Base-by-base conservation (phyloP, 169 alveolate species). In the Cryptosporidium ubiquitum region DNA sequence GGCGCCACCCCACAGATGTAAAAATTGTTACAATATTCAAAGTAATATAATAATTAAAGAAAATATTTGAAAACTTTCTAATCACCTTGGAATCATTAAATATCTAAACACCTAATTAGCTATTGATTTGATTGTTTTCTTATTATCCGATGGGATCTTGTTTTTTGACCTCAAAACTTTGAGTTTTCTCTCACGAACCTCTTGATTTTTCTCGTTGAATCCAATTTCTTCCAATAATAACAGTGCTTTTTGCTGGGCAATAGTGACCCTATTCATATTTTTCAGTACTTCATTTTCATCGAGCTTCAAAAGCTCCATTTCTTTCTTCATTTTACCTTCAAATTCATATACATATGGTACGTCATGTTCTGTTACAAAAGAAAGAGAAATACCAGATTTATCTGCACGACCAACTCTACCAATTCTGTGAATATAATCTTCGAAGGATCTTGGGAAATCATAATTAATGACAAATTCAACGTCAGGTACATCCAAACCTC, bases 371-470 rank as follows among this genome's bases (percentile, higher is more conserved):
- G 98, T 98, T 1, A 96, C 95, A 35, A 96, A 92, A 26, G 97
- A 94, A 0, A 97, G 93, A 18, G 99, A 97, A 55, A 94, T 92
- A 14, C 99, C 99, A 55, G 97, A 93, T 84, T 96, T 96, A 58
- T 99, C 98, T 12, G 99, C 99, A 91, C 99, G 93, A 5, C 99
- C 99, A 4, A 99, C 97, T 85, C 99, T 92, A 52, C 99, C 99
- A 12, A 98, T 96, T 58, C 99, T 92, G 92, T 98, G 99, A 2
- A 97, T 95, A 93, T 97, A 98, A 86, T 95, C 98, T 69, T 94
- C 96, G 5, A 97, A 93, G 29, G 95, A 92, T 74, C 95, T 93
- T 4, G 99, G 99, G 49, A 98, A 94, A 91, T 97, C 99, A 84
- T 95, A 97, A 92, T 97, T 97, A 29, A 98, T 94, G 7, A 98